Conservation (phyloP, 371 early-diverging fungal species). For the Blakeslea trispora region DNA sequence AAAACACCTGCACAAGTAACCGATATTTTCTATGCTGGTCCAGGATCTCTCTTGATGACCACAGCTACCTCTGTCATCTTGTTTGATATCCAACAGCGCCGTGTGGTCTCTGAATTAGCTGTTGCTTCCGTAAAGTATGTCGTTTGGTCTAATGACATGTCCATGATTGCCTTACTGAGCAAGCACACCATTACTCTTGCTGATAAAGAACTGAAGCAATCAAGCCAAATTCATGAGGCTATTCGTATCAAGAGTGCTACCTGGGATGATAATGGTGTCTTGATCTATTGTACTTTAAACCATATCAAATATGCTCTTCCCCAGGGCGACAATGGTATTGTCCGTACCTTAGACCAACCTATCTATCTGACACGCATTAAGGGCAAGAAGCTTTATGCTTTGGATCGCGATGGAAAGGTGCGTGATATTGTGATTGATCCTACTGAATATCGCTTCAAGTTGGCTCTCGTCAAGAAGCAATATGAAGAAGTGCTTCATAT, state of each 20-base stretch:
- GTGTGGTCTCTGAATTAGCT: slow-evolving; percentile 71
- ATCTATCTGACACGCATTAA: slow-evolving; percentile 88
- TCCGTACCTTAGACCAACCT: slow-evolving; percentile 94
- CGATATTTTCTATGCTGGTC: slow-evolving; percentile 87
- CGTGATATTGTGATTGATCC: slow-evolving; percentile 90
- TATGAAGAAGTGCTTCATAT: slow-evolving; percentile 92
- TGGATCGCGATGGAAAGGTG: slow-evolving; percentile 88
- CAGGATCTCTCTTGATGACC: slow-evolving; percentile 80
- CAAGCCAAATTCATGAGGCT: slow-evolving; percentile 91
- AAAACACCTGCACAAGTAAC: slow-evolving; percentile 74
- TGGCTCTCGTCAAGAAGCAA: slow-evolving; percentile 87
- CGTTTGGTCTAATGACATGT: slow-evolving; percentile 87
- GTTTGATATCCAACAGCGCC: slow-evolving; percentile 87
- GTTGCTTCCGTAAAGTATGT: slow-evolving; percentile 86
- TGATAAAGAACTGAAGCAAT: slow-evolving; percentile 82
- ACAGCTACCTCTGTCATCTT: slow-evolving; percentile 84
- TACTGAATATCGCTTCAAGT: slow-evolving; percentile 97
- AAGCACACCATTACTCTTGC: slow-evolving; percentile 93
- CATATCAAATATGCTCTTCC: slow-evolving; percentile 98
- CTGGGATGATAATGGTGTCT: slow-evolving; percentile 91
- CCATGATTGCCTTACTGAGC: slow-evolving; percentile 85
- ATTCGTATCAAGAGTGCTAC: slow-evolving; percentile 96
- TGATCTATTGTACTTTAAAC: slow-evolving; percentile 97
- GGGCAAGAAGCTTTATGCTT: slow-evolving; percentile 79
- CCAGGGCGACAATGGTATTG: slow-evolving; percentile 95